A percentile compares a stretch with the other conserved stretches of the same genome.
Evolutionary conservation across 106 monocot genomes (phyloP).

Genomic region (Iris macrosiphon): DNA sequence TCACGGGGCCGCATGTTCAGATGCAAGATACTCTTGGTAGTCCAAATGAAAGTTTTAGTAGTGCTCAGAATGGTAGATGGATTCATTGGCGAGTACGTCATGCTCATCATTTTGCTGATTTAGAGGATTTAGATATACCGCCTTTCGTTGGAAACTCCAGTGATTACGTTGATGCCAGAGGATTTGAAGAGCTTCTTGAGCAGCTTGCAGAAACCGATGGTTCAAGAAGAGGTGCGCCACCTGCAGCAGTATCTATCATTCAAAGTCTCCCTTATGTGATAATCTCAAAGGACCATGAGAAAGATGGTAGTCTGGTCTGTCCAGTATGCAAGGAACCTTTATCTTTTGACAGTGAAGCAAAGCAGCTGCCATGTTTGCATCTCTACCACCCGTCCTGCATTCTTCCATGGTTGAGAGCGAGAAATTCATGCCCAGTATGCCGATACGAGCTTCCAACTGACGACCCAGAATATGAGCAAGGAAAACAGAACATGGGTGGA

Average conservation of each 20-base stretch:
- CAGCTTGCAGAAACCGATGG: slow-evolving; percentile 59
- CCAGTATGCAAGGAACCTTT: slow-evolving; percentile 81
- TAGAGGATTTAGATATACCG: slow-evolving; percentile 26
- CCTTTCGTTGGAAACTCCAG: slow-evolving; percentile 29
- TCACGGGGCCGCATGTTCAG: slow-evolving; percentile 13
- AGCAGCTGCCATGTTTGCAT: slow-evolving; percentile 64
- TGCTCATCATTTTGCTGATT: slow-evolving; percentile 25
- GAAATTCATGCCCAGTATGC: slow-evolving; percentile 95
- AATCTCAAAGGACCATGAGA: slow-evolving; percentile 55
- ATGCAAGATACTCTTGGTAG: slow-evolving; percentile 14
- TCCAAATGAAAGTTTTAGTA: slow-evolving; percentile 19
- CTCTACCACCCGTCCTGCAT: slow-evolving; percentile 79
- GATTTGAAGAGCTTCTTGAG: slow-evolving; percentile 69
- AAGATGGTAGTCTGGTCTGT: slow-evolving; percentile 45
- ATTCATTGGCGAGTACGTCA: slow-evolving; percentile 13
- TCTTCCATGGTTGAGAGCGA: slow-evolving; percentile 68
- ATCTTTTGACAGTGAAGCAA: slow-evolving; percentile 27
- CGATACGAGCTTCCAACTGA: slow-evolving; percentile 85
- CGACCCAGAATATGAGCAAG: slow-evolving; percentile 62
- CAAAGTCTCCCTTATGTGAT: slow-evolving; percentile 47
- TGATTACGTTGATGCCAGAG: slow-evolving; percentile 55
- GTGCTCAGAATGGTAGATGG: slow-evolving; percentile 16
- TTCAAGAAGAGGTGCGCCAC: slow-evolving; percentile 74
- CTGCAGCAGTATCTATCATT: slow-evolving; percentile 44
- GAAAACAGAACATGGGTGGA: slow-evolving; percentile 22